Percentiles rank a stretch among this genome's conserved stretches.
phyloP scores from a whole-genome alignment of 2,329 filamentous ascomycete species.

The Uncinocarpus reesii region DNA sequence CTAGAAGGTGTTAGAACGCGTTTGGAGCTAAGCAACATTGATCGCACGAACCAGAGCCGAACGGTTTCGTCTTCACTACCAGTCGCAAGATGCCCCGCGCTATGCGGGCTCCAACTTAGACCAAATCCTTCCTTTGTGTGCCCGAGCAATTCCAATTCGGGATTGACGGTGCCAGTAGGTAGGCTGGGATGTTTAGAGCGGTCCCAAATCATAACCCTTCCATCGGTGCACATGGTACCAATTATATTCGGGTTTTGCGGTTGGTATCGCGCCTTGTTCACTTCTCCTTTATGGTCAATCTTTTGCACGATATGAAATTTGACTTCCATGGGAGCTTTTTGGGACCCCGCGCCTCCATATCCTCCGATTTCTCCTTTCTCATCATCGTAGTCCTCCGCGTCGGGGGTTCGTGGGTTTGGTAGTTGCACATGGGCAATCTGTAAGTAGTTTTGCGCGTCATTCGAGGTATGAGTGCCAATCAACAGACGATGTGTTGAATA shows the following conservation, averaged over 20 bases:
- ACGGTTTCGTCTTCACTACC: constrained; percentile 90
- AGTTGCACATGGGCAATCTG: constrained; percentile 93
- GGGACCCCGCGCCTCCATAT: constrained; percentile 52
- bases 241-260: constrained; percentile 96
- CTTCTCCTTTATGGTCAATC: constrained; percentile 91
- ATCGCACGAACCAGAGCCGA: constrained; percentile 61
- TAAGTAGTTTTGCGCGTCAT: constrained; percentile 75
- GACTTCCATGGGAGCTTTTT: constrained; percentile 59
- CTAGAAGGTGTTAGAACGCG: constrained; percentile 33
- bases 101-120: constrained; percentile 81
- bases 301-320: constrained; percentile 89
- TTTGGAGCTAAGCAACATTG: not conserved
- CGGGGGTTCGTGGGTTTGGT: constrained; percentile 60
- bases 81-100: constrained; percentile 70
- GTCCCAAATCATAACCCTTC: constrained; percentile 85
- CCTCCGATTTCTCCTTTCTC: constrained; percentile 88
- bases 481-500: constrained; percentile 80
- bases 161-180: constrained; percentile 63
- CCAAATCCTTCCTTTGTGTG: constrained; percentile 87
- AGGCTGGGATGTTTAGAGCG: constrained; percentile 81
- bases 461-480: constrained; percentile 88
- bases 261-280: constrained; percentile 97
- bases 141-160: constrained; percentile 74
- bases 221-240: constrained; percentile 81
- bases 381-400: constrained; percentile 79